A percentile compares a stretch with the other conserved stretches of the same genome.
Evolutionary conservation across 2,329 filamentous ascomycete species (phyloP).

Genomic region (Aspergillus arachidicola): DNA sequence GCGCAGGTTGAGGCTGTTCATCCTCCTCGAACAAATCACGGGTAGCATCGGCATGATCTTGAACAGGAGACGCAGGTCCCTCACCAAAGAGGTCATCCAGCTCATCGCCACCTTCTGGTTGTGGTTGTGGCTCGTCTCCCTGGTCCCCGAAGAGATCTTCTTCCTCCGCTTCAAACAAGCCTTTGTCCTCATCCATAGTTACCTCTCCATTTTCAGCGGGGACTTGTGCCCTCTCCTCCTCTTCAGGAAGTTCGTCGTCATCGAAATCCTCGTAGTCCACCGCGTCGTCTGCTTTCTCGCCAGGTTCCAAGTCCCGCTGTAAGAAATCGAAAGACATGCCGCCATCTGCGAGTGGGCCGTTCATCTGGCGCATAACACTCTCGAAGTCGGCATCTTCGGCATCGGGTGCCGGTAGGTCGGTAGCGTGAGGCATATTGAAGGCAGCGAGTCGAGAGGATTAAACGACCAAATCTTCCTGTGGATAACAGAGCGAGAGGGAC

Average conservation of each 20-base stretch:
- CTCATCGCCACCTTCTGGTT: slow-evolving; percentile 33
- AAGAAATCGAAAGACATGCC: slow-evolving; percentile 44
- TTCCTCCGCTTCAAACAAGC: slow-evolving; percentile 40
- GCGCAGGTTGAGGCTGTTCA: slow-evolving; percentile 13
- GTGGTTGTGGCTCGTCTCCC: slow-evolving; percentile 27
- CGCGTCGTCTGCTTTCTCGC: slow-evolving; percentile 88
- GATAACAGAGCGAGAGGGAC: background rate
- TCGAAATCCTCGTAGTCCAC: slow-evolving; percentile 89
- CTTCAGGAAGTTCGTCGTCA: slow-evolving; percentile 84
- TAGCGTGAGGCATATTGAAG: slow-evolving; percentile 45
- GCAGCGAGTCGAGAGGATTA: background rate
- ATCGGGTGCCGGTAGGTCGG: slow-evolving; percentile 29
- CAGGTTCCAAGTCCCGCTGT: slow-evolving; percentile 45
- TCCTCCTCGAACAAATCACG: slow-evolving; percentile 35
- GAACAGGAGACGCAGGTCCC: slow-evolving; percentile 38
- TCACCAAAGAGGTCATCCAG: slow-evolving; percentile 55
- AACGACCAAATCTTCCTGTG: background rate
- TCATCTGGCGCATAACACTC: slow-evolving; percentile 46
- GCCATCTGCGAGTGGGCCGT: slow-evolving; percentile 36
- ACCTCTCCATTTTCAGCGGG: slow-evolving; percentile 54
- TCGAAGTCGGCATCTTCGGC: slow-evolving; percentile 44
- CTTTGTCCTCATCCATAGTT: slow-evolving; percentile 51
- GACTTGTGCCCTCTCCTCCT: slow-evolving; percentile 34
- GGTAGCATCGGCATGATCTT: slow-evolving; percentile 32
- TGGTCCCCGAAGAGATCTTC: slow-evolving; percentile 37